Evolutionary conservation across 768 basidiomycete genomes (phyloP).

Genomic region (Phaeolepiota aurea): DNA sequence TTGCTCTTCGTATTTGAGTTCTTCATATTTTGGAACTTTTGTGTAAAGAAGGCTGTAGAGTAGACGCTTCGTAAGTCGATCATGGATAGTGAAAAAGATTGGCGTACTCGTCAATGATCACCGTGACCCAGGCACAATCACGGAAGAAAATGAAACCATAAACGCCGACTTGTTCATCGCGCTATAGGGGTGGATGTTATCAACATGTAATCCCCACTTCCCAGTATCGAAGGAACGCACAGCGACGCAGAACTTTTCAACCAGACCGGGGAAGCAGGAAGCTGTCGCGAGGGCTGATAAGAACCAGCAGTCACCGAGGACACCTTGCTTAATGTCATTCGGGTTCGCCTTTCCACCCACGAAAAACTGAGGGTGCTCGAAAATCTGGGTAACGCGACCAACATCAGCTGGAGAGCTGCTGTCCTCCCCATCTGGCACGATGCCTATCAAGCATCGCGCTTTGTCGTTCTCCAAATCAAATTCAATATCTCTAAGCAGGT

Average conservation of each 20-base stretch:
- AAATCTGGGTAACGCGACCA: slow-evolving; percentile 35
- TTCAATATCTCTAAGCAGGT: slow-evolving; percentile 38
- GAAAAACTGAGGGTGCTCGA: slow-evolving; percentile 41
- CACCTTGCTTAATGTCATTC: slow-evolving; percentile 40
- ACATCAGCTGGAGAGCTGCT: slow-evolving; percentile 20
- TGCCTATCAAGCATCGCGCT: slow-evolving; percentile 31
- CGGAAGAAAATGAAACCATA: slow-evolving; percentile 55
- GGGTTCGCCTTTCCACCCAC: slow-evolving; percentile 27
- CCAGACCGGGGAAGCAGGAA: slow-evolving; percentile 30
- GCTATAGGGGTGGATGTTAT: slow-evolving; percentile 14
- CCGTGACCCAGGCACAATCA: slow-evolving; percentile 41
- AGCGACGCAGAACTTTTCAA: slow-evolving; percentile 41
- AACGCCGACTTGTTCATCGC: slow-evolving; percentile 44
- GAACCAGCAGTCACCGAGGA: slow-evolving; percentile 48
- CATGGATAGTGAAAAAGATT: neutral
- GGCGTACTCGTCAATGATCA: slow-evolving; percentile 49
- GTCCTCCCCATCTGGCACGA: slow-evolving; percentile 10
- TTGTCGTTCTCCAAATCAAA: slow-evolving; percentile 50
- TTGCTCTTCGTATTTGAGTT: slow-evolving; percentile 29
- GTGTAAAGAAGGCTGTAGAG: slow-evolving; percentile 35
- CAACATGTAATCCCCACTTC: neutral
- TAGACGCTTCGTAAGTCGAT: neutral
- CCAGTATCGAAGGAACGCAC: slow-evolving; percentile 12
- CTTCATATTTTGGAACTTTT: slow-evolving; percentile 41
- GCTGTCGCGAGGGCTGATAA: slow-evolving; percentile 43